These are phyloP conservation scores for Annulohypoxylon bovei DNA, from an alignment of 495 filamentous ascomycete species.

Conservation along the genomic window DNA sequence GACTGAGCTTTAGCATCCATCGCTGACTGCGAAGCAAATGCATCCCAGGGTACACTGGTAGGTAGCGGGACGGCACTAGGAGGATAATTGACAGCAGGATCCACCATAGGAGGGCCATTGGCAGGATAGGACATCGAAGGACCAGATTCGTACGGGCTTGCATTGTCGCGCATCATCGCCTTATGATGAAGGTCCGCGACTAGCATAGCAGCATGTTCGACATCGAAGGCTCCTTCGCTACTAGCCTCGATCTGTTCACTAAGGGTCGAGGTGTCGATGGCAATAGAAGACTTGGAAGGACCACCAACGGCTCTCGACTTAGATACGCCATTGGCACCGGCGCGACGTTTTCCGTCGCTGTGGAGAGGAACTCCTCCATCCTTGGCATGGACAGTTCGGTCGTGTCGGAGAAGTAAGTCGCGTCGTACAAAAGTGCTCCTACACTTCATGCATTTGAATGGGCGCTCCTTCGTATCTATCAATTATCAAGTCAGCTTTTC, in stretches of 20 bases:
- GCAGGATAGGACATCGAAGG: constrained; percentile 78
- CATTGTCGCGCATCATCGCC: constrained; percentile 75
- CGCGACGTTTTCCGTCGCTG: constrained; percentile 91
- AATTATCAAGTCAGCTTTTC: constrained; percentile 35
- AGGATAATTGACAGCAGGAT: constrained; percentile 76
- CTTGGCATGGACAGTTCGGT: constrained; percentile 98
- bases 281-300: constrained; percentile 83
- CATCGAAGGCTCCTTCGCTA: constrained; percentile 94
- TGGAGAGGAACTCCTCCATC: constrained; percentile 95
- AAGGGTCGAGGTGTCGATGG: constrained; percentile 85
- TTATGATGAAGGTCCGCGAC: constrained; percentile 99
- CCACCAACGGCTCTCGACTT: constrained; percentile 73
- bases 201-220: constrained; percentile 98
- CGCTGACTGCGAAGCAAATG: constrained; percentile 71
- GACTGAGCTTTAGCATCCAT: constrained; percentile 75
- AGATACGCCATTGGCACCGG: constrained; percentile 68
- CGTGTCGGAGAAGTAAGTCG: constrained; percentile 94
- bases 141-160: constrained; percentile 70
- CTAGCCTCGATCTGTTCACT: constrained; percentile 91
- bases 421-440: constrained; percentile 97
- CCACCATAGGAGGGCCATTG: constrained; percentile 71
- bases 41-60: constrained; percentile 75
- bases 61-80: constrained; percentile 79
- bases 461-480: constrained; percentile 96
- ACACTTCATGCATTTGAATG: constrained; percentile 98